These are phyloP conservation scores for Phyllosticta citrichinensis DNA, from an alignment of 2,329 filamentous ascomycete species.

Conservation along the genomic window DNA sequence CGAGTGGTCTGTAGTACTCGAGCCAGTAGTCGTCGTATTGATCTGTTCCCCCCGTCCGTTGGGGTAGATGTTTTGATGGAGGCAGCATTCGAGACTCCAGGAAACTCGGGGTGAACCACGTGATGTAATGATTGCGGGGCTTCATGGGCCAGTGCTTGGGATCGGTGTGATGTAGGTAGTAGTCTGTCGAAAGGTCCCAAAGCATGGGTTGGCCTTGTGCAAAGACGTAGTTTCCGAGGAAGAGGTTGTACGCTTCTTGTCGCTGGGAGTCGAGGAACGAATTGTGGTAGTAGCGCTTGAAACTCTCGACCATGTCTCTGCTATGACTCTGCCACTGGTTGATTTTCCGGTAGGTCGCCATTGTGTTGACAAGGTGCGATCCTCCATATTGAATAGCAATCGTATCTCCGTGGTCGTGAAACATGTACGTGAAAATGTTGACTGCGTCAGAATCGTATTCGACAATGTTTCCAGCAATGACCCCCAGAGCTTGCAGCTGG, in stretches of 20 bases:
- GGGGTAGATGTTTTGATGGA: conserved; percentile 31
- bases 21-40: conserved; percentile 93
- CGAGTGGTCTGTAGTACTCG: conserved; percentile 87
- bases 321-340: conserved; percentile 98
- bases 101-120: conserved; percentile 73
- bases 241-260: conserved; percentile 95
- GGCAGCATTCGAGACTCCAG: conserved; percentile 56
- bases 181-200: conserved; percentile 91
- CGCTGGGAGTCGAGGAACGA: conserved; percentile 96
- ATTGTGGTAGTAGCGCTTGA: conserved; percentile 98
- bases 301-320: conserved; percentile 96
- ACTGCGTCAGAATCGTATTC: conserved; percentile 94
- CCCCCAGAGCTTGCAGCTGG: conserved; percentile 82
- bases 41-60: conserved; percentile 30
- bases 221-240: conserved; percentile 92
- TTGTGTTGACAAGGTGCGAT: conserved; percentile 95
- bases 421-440: conserved; percentile 96
- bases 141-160: conserved; percentile 63
- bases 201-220: conserved; percentile 82
- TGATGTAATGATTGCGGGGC: conserved; percentile 62
- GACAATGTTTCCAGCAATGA: conserved; percentile 67
- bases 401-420: conserved; percentile 93
- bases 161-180: conserved; percentile 86
- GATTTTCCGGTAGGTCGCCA: conserved; percentile 98
- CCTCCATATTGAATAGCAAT: conserved; percentile 97